A percentile compares a stretch with the other conserved stretches of the same genome.
These are phyloP conservation scores for Fusarium praegraminearum DNA, from an alignment of 2,329 filamentous ascomycete species.

Conservation along the genomic window DNA sequence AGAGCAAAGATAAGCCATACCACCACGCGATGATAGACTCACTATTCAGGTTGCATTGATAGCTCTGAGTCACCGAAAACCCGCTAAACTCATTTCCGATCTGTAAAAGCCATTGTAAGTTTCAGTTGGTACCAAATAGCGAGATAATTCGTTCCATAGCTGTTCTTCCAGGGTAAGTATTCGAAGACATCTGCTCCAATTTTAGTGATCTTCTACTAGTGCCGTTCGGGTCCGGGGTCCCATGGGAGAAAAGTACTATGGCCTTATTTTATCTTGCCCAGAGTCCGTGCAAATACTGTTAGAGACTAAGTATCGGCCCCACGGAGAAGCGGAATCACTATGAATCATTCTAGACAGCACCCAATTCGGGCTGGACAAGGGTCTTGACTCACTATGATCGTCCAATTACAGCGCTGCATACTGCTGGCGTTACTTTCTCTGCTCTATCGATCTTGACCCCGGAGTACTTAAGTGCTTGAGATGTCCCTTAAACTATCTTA, in stretches of 20 bases:
- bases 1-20: too few species aligned
- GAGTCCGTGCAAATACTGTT: accelerated
- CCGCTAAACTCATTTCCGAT: not conserved
- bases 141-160: too few species aligned
- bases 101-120: not conserved
- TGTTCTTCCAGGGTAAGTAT: not conserved
- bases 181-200: not conserved
- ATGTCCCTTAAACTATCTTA: accelerated
- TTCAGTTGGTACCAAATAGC: not conserved
- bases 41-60: not conserved
- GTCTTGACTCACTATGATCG: not conserved
- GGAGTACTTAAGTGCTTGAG: not conserved
- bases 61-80: accelerated
- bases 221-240: constrained; percentile 15
- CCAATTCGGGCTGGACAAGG: not conserved
- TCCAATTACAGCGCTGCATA: not conserved
- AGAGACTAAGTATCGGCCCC: not conserved
- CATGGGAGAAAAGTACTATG: accelerated
- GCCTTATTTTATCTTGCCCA: too few species aligned
- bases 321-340: constrained; percentile 5
- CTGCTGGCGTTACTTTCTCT: not conserved
- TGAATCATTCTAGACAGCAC: constrained; percentile 13
- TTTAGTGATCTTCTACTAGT: not conserved
- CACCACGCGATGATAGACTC: too few species aligned
- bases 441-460: not conserved